These are phyloP conservation scores for Herpetospermum pedunculosum DNA, from an alignment of 306 rosid species.

Conservation along the genomic window DNA sequence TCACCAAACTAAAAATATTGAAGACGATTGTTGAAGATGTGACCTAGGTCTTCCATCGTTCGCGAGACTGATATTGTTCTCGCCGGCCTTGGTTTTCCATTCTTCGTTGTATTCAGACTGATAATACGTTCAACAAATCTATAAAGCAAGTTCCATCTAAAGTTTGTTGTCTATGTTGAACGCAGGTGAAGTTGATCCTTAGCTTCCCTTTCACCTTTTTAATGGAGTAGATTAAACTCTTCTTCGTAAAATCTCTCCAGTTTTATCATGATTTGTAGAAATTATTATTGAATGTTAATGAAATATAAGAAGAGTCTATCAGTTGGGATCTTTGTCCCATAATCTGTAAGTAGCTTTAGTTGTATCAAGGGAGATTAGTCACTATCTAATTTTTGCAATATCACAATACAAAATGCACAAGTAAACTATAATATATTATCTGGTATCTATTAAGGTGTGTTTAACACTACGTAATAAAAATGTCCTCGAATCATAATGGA, in stretches of 20 bases:
- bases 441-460: neutral
- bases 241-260: neutral
- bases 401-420: neutral
- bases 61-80: too few species aligned
- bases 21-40: too few species aligned
- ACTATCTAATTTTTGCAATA: neutral
- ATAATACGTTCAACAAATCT: slow-evolving; percentile 42
- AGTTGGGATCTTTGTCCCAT: slow-evolving; percentile 65
- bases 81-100: too few species aligned
- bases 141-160: slow-evolving; percentile 39
- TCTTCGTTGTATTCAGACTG: too few species aligned
- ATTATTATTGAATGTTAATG: slow-evolving; percentile 40
- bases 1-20: too few species aligned
- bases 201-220: neutral
- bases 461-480: too few species aligned
- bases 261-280: slow-evolving; percentile 33
- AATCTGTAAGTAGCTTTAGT: slow-evolving; percentile 46
- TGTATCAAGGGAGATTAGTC: neutral
- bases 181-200: slow-evolving; percentile 33
- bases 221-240: neutral
- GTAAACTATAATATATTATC: neutral
- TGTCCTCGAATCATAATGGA: too few species aligned
- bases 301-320: slow-evolving; percentile 36
- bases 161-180: slow-evolving; percentile 31
- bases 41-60: too few species aligned